Evolutionary conservation across 1,284 basidiomycete species (phyloP).

Genomic region (Papiliotrema terrestris): DNA sequence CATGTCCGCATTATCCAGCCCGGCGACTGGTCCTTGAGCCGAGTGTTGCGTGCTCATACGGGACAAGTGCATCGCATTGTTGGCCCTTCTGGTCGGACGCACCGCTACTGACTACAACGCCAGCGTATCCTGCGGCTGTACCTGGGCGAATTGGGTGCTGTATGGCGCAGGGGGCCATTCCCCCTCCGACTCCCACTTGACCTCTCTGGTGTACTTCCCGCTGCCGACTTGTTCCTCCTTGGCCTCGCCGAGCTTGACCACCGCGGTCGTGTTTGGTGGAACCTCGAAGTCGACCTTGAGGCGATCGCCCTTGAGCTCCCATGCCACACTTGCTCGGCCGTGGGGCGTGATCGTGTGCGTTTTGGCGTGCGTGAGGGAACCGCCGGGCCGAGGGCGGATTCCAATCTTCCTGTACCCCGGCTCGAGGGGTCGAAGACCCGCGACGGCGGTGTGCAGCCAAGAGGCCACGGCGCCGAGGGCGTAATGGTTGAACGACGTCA

Average conservation of each 20-base stretch:
- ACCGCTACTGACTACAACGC: no score
- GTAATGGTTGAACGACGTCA: slow-evolving; percentile 48
- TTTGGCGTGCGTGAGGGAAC: slow-evolving; percentile 31
- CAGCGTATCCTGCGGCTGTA: no score
- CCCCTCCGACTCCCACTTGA: background rate
- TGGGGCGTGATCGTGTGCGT: slow-evolving; percentile 19
- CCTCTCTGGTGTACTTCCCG: slow-evolving; percentile 1
- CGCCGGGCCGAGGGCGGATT: slow-evolving; percentile 42
- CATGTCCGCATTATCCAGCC: no score
- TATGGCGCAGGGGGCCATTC: background rate
- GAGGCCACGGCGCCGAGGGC: slow-evolving; percentile 39
- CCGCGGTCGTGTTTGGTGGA: slow-evolving; percentile 30
- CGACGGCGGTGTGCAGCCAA: slow-evolving; percentile 39
- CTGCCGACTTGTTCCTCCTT: slow-evolving; percentile 22
- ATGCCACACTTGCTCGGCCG: slow-evolving; percentile 17
- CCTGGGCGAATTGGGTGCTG: no score
- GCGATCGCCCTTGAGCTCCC: slow-evolving; percentile 20
- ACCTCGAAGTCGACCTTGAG: slow-evolving; percentile 22
- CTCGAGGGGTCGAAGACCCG: slow-evolving; percentile 27
- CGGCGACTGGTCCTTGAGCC: no score
- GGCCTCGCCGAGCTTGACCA: slow-evolving; percentile 13
- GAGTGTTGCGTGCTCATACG: no score
- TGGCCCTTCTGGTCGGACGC: no score
- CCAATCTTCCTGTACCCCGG: slow-evolving; percentile 32
- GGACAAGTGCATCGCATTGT: no score